Base-by-base conservation (phyloP, 208 protist species). In the Porcisia hertigi region DNA sequence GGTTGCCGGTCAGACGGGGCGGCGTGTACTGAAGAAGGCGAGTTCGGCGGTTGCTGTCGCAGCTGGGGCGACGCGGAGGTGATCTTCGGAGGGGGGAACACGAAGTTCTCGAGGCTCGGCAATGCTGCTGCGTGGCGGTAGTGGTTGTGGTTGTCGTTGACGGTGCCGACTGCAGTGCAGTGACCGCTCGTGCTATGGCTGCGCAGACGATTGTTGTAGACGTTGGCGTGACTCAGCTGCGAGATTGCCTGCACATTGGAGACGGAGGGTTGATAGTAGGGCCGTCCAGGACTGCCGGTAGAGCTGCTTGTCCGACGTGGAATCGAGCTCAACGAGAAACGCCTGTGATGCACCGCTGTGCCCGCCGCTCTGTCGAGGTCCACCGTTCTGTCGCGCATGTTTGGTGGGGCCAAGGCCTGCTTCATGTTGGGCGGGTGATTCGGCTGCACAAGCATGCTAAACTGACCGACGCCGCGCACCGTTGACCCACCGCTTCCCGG, bases 371-470 rank as follows among this genome's bases (percentile, higher is more conserved):
- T 20, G 53, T 62, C 53, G 30, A 11, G 36, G 34, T 3, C 52
- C 53, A 60, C 1, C 20, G 1, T 53, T 0, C 69, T 69, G 53
- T 75, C 76, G 8, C 63, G 52, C 76, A 80, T 80, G 25, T 67
- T 58, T 0, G 76, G 76, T 23, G 76, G 76, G 39, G 75, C 39
- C 41, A 80, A 63, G 1, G 52, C 53, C 52, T 80, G 76, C 59
- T 72, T 54, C 60, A 54, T 54, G 1, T 45, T 1, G 52, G 57
- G 39, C 52, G 70, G 70, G n/a, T 72, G 52, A 0, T 34, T 72
- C 16, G 70, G 41, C 47, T 65, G 69, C 70, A 80, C 67, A 57
- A 75, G 75, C 3, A 54, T 66, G 69, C 75, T 75, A 3, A 80
- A 30, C 55, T 75, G 41, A 1, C 60, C 60, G 1, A 71, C 69